Base-by-base conservation (phyloP, 2,329 filamentous ascomycete species). In the Pseudogymnoascus sp. region DNA sequence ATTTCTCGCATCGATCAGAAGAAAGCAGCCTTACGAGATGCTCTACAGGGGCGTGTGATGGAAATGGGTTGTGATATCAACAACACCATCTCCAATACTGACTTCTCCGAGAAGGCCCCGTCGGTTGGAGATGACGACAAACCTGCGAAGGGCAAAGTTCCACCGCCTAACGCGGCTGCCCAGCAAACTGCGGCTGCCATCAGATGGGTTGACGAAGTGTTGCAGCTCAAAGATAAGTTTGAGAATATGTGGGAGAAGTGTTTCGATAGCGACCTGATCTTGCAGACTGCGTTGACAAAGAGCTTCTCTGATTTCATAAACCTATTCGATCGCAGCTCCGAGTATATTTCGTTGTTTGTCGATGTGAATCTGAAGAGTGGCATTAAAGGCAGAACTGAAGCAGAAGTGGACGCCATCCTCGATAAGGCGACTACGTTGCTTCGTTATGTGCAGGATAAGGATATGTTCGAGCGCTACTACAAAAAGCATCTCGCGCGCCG, bases 291-390 rank as follows among this genome's bases (percentile, higher is more conserved):
- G 0, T 78, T 97, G 23, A 92, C 90, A 1, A 86, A 86, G 69
- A 95, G 91, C 69, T 96, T 96, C 67, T 82, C 89, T 0, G 88
- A 95, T 13, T 95, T 97, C 67, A 96, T 99, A 78, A 97, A 96
- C 71, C 75, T 84, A n/a, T 96, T 96, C 69, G 73, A 77, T 12
- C 85, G 92, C 63, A 88, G 88, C 66, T 90, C 92, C 1, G 94
- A 99, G 70, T 96, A 90, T 70, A 87, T 97, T 5, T 99, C 94
- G 0, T 80, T 99, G 0, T 99, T 95, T 74, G 95, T 99, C 61
- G 94, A 99, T 67, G 92, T 97, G 68, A 95, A 92, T 69, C 82
- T 99, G 68, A 96, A 95, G 75, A 89, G 92, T 67, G 92, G 92
- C 3, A 89, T 96, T 71, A 92, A 91, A 70, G 91, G 91, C 63